phyloP scores from a whole-genome alignment of 2,329 filamentous ascomycete genomes.

The Diaporthe ampelina region DNA sequence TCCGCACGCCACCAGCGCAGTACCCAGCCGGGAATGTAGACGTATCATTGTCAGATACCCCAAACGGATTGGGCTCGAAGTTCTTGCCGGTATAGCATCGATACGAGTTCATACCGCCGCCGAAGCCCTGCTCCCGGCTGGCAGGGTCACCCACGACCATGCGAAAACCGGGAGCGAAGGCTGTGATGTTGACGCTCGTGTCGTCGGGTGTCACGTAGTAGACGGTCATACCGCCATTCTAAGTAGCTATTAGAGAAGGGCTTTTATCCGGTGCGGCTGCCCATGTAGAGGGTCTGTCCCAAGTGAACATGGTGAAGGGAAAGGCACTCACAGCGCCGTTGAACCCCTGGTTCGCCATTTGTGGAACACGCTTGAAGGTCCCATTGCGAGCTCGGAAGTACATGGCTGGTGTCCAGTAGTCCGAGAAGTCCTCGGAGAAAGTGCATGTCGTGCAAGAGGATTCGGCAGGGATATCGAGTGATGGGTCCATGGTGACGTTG shows the following conservation, averaged over 20 bases:
- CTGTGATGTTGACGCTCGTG: slow-evolving; percentile 47
- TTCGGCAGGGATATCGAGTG: neutral
- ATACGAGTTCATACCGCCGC: slow-evolving; percentile 50
- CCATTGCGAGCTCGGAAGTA: slow-evolving; percentile 36
- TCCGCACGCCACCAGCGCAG: slow-evolving; percentile 54
- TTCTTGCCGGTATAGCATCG: slow-evolving; percentile 55
- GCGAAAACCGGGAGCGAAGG: slow-evolving; percentile 57
- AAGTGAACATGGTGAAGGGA: too few species aligned
- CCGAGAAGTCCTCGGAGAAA: slow-evolving; percentile 35
- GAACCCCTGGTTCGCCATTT: slow-evolving; percentile 49
- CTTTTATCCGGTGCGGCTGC: too few species aligned
- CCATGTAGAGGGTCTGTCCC: rapidly evolving
- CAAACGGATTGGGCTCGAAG: slow-evolving; percentile 34
- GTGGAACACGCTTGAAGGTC: slow-evolving; percentile 37
- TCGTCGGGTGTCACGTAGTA: slow-evolving; percentile 50
- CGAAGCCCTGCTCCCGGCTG: slow-evolving; percentile 46
- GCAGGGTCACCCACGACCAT: slow-evolving; percentile 57
- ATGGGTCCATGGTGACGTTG: slow-evolving; percentile 55
- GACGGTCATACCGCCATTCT: slow-evolving; percentile 54
- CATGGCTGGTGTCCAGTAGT: slow-evolving; percentile 36
- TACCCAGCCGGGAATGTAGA: slow-evolving; percentile 52
- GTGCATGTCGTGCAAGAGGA: slow-evolving; percentile 51
- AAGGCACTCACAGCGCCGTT: slow-evolving; percentile 56
- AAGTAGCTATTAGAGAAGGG: neutral
- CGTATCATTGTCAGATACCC: slow-evolving; percentile 53